Percentiles rank a stretch among this genome's conserved stretches.
phyloP scores from a whole-genome alignment of 2,329 filamentous ascomycete genomes.

The Scedosporium apiospermum region DNA sequence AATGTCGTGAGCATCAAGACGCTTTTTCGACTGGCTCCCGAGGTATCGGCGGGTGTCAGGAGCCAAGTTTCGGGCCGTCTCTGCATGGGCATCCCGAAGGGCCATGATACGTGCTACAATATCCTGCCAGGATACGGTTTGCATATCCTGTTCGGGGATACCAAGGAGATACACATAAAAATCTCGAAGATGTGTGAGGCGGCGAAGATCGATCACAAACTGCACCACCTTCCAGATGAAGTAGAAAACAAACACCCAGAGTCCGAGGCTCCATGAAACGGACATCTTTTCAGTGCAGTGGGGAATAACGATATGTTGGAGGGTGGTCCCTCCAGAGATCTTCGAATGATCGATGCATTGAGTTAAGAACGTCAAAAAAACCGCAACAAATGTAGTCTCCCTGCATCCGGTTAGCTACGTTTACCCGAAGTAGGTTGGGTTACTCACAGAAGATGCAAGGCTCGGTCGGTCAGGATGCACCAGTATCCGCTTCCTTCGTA shows the following conservation, averaged over 20 bases:
- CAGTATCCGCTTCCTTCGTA: conserved; percentile 74
- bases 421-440: background rate
- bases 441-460: conserved; percentile 63
- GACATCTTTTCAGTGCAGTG: conserved; percentile 72
- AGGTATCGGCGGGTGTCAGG: conserved; percentile 46
- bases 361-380: conserved; percentile 72
- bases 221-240: conserved; percentile 75
- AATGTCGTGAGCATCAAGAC: conserved; percentile 93
- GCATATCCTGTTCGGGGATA: conserved; percentile 76
- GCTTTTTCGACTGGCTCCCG: conserved; percentile 81
- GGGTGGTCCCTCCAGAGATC: conserved; percentile 53
- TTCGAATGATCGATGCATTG: conserved; percentile 78
- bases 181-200: conserved; percentile 68
- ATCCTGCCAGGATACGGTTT: conserved; percentile 90
- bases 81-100: conserved; percentile 76
- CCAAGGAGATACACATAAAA: conserved; percentile 78
- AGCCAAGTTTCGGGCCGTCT: conserved; percentile 54
- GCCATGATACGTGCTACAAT: conserved; percentile 79
- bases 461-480: conserved; percentile 68
- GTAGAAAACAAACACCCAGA: conserved; percentile 81
- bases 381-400: conserved; percentile 72
- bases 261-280: conserved; percentile 62
- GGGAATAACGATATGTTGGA: conserved; percentile 49
- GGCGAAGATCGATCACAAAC: conserved; percentile 62
- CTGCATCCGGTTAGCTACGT: conserved; percentile 26